A percentile compares a stretch with the other conserved stretches of the same genome.
Evolutionary conservation across 2,329 filamentous ascomycete genomes (phyloP).

Genomic region (Pseudonectria buxi): DNA sequence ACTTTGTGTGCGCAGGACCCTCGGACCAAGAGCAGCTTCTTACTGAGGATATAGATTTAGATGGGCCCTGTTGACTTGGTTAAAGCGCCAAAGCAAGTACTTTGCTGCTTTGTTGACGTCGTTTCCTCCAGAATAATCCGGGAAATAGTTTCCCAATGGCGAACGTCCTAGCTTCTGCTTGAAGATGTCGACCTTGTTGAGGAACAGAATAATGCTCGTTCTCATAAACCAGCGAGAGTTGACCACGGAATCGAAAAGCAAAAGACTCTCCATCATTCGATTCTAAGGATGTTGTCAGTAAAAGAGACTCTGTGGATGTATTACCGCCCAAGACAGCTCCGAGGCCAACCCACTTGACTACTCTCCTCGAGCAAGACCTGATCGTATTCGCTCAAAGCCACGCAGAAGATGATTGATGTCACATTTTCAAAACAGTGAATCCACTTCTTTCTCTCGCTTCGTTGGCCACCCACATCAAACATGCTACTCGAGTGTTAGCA

Average conservation of each 20-base stretch:
- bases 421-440: slow-evolving; percentile 99
- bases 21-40: slow-evolving; percentile 32
- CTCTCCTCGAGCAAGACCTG: slow-evolving; percentile 95
- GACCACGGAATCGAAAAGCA: slow-evolving; percentile 96
- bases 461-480: slow-evolving; percentile 97
- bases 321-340: slow-evolving; percentile 1
- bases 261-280: slow-evolving; percentile 97
- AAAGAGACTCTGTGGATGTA: not conserved
- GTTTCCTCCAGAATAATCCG: slow-evolving; percentile 94
- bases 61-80: slow-evolving; percentile 94
- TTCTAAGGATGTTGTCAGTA: slow-evolving; percentile 54
- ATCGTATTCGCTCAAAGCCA: slow-evolving; percentile 96
- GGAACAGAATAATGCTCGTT: slow-evolving; percentile 95
- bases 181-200: slow-evolving; percentile 99
- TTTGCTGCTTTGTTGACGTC: slow-evolving; percentile 98
- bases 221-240: slow-evolving; percentile 99
- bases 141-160: slow-evolving; percentile 90
- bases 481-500: slow-evolving; percentile 55
- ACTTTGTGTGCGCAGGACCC: not conserved
- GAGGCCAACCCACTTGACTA: slow-evolving; percentile 65
- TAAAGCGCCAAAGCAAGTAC: slow-evolving; percentile 96
- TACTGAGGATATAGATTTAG: slow-evolving; percentile 97
- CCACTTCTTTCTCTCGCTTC: slow-evolving; percentile 99
- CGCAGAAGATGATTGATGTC: slow-evolving; percentile 98
- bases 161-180: slow-evolving; percentile 87